Evolutionary conservation across 164 flowering plant species (phyloP), one percentile per base, ranked within the genome.

Genomic region (Annona cherimola): DNA sequence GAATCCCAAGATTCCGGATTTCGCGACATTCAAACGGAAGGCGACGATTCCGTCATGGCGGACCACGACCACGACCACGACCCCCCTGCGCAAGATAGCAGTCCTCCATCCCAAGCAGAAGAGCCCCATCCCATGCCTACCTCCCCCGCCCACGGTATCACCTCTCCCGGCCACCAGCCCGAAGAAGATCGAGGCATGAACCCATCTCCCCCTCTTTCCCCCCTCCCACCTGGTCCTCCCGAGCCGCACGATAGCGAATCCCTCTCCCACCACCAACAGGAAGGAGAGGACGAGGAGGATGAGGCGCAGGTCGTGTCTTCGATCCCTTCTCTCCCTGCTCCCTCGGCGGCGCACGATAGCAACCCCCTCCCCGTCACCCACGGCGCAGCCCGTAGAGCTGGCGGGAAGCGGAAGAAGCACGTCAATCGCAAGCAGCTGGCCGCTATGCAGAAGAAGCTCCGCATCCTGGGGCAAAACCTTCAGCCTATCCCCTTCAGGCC

Each of bases 401-500:
- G 61, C 20, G 1, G 69, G 8, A 82, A 83, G 75, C 76, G 84
- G 41, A 87, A 82, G 83, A 83, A 81, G 67, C 20, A 50, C 19
- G 20, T 66, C 20, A 19, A 57, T 14, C 3, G 0, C 1, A 80
- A 70, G 70, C 74, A 80, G 19, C 71, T 69, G n/a, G 74, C 75
- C 1, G 84, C 81, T 2, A 57, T 79, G 4, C 84, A 78, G 75
- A 83, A 81, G 73, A 92, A 85, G 70, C 66, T 88, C 42, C 74
- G 79, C 6, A 16, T 42, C 2, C 77, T 88, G 11, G 55, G 7
- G 11, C 50, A 71, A 41, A 76, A 74, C 45, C 61, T 95, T 18
- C 83, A 69, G 8, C 89, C 92, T 35, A 71, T 91, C 6, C 89
- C 95, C 6, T 95, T 93, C 66, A 42, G 61, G 2, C 95, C 96